Percentiles rank a stretch among this genome's conserved stretches.
Evolutionary conservation across 2,329 filamentous ascomycete species (phyloP).

Genomic region (Alternaria panax): DNA sequence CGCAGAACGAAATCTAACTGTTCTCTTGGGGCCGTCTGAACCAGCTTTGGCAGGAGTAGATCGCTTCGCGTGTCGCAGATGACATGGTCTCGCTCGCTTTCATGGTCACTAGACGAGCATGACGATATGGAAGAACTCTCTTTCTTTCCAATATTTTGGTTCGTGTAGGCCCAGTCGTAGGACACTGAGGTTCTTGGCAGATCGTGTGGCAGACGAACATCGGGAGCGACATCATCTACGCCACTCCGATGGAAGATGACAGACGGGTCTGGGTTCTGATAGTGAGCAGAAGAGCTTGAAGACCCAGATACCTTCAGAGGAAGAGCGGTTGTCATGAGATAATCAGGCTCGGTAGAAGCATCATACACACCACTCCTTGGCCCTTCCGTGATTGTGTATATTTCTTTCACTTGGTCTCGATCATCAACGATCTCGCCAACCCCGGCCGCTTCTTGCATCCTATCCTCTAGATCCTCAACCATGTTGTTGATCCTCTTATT

Average conservation of each 20-base stretch:
- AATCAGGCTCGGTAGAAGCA: conserved; percentile 32
- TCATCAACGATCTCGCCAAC: conserved; percentile 47
- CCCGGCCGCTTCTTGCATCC: conserved; percentile 53
- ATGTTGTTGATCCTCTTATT: conserved; percentile 38
- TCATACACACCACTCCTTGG: conserved; percentile 48
- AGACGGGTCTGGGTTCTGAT: not conserved
- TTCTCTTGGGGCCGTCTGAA: conserved; percentile 32
- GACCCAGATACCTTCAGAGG: conserved; percentile 29
- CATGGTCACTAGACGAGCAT: conserved; percentile 13
- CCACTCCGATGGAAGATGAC: not conserved
- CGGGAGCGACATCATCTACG: conserved; percentile 5
- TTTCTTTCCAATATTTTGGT: not conserved
- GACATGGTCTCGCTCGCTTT: conserved; percentile 10
- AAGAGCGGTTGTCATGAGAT: conserved; percentile 31
- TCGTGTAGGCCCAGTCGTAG: conserved; percentile 41
- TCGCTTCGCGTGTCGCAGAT: conserved; percentile 29
- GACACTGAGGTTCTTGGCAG: conserved; percentile 25
- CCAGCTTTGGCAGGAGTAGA: conserved; percentile 30
- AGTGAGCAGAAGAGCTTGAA: conserved; percentile 1
- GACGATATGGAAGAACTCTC: conserved; percentile 15
- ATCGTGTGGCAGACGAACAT: conserved; percentile 6
- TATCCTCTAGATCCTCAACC: conserved; percentile 52
- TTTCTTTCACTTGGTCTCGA: conserved; percentile 45
- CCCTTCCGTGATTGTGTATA: conserved; percentile 51
- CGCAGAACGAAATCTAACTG: conserved; percentile 43